Evolutionary conservation across 805 yeast species (phyloP), one percentile per base, ranked within the genome.

Genomic region (Suhomyces prunicola): DNA sequence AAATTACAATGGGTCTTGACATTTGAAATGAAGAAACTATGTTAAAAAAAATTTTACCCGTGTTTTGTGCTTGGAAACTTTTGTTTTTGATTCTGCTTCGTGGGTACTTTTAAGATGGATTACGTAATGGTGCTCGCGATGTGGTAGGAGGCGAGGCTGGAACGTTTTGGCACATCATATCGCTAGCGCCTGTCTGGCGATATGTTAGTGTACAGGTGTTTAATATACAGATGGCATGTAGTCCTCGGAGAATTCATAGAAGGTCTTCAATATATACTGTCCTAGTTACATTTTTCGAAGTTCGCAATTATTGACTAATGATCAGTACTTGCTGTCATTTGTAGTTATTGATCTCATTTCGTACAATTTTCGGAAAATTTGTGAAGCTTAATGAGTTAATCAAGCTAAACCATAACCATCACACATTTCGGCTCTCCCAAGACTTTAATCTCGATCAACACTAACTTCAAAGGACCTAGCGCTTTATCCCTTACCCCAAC

Each of bases 1-100:
- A 91, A 57, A 94, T 81, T 58, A 94, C 97, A 59, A 94, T 86
- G 49, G 97, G 98, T 72, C 94, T 89, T 54, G 71, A 56, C 69
- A 66, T 66, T 42, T 45, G 33, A 13, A 13, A 19, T 19, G 44
- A 40, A 40, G 24, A 22, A 40, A 9, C 42, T 39, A 17, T 39
- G 17, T 39, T 19, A 9, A 9, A 39, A 39, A 39, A 39, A 39
- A 39, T 39, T 39, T 39, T 39, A 19, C 42, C 13, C 41, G 41
- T 15, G 19, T 36, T 36, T 39, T 39, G 23, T 39, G 22, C 24
- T 17, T 39, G n/a, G 17, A 39, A 39, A 7, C n/a, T 39, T 39
- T 39, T 33, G 36, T 17, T 39, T 39, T 39, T 39, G 19, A 8
- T 36, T 36, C 41, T 36, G 42, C 42, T 39, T 39, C 42, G 42